Evolutionary conservation across 306 rosid genomes (phyloP).

Genomic region (Quercus parvula): DNA sequence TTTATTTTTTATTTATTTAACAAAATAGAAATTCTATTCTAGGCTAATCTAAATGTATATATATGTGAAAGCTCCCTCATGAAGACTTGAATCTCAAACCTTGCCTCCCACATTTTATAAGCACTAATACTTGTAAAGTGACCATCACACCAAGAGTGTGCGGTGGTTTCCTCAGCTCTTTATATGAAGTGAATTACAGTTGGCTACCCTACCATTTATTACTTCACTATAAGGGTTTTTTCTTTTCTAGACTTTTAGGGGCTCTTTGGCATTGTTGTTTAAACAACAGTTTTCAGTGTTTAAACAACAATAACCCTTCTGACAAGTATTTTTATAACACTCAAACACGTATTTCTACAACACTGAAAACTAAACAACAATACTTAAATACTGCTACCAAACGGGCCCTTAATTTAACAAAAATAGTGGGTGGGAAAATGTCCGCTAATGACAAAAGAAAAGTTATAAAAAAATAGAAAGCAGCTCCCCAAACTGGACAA

Average conservation of each 20-base stretch:
- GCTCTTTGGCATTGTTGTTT: too few relatives aligned
- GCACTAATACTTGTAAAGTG: too few relatives aligned
- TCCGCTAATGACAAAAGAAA: background rate
- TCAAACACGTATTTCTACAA: too few relatives aligned
- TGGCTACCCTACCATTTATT: background rate
- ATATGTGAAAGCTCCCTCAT: fast-evolving
- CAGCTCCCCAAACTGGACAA: background rate
- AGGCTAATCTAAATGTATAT: too few relatives aligned
- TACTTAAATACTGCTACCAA: too few relatives aligned
- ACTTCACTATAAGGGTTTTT: background rate
- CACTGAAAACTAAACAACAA: too few relatives aligned
- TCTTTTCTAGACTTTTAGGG: too few relatives aligned
- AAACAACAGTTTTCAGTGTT: too few relatives aligned
- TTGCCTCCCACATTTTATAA: fast-evolving
- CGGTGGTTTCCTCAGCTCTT: background rate
- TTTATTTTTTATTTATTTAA: too few relatives aligned
- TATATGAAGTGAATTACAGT: background rate
- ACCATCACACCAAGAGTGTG: fast-evolving
- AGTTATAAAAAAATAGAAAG: background rate
- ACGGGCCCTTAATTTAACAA: background rate
- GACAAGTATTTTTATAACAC: too few relatives aligned
- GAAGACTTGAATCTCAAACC: fast-evolving
- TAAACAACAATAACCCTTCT: too few relatives aligned
- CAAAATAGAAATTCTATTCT: too few relatives aligned
- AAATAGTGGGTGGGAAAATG: background rate